A percentile compares a stretch with the other conserved stretches of the same genome.
These are phyloP conservation scores for Nitzschia inconspicua DNA, from an alignment of 108 stramenopile species.

Conservation along the genomic window DNA sequence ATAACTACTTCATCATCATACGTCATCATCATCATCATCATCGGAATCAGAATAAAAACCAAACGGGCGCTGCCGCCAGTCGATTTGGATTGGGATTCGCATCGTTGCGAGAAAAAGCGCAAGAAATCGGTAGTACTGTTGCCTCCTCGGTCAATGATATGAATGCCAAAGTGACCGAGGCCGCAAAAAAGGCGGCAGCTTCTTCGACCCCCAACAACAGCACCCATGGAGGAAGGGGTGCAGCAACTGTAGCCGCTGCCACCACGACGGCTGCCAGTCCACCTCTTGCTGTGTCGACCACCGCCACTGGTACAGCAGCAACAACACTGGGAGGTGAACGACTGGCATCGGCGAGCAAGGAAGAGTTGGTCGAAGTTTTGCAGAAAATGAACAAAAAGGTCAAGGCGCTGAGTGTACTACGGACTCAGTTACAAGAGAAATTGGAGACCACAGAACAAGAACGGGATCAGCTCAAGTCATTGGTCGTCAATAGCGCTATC, in stretches of 20 bases:
- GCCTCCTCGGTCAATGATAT: conserved; percentile 31
- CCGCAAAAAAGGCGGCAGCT: conserved; percentile 3
- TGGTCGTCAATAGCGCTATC: conserved; percentile 1
- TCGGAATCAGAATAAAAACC: not conserved
- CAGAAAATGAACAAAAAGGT: conserved; percentile 82
- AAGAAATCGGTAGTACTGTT: conserved; percentile 27
- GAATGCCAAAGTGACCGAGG: conserved; percentile 29
- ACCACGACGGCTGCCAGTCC: not conserved
- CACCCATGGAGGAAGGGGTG: not conserved
- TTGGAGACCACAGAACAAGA: conserved; percentile 52
- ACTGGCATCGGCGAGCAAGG: conserved; percentile 40
- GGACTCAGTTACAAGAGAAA: conserved; percentile 56
- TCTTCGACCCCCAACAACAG: not conserved
- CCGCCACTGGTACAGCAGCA: not conserved
- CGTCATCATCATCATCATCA: too few relatives aligned
- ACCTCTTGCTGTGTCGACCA: not conserved
- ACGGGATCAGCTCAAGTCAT: conserved; percentile 29
- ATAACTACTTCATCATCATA: too few relatives aligned
- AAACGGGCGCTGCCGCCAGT: conserved; percentile 1
- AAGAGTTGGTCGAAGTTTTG: conserved; percentile 75
- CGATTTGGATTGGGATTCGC: conserved; percentile 24
- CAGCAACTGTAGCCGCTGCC: conserved; percentile 1
- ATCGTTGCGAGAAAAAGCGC: conserved; percentile 22
- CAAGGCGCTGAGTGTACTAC: conserved; percentile 54
- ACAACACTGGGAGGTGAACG: not conserved